Conservation (phyloP, 75 land plant genomes). For the Sequoia sempervirens region DNA sequence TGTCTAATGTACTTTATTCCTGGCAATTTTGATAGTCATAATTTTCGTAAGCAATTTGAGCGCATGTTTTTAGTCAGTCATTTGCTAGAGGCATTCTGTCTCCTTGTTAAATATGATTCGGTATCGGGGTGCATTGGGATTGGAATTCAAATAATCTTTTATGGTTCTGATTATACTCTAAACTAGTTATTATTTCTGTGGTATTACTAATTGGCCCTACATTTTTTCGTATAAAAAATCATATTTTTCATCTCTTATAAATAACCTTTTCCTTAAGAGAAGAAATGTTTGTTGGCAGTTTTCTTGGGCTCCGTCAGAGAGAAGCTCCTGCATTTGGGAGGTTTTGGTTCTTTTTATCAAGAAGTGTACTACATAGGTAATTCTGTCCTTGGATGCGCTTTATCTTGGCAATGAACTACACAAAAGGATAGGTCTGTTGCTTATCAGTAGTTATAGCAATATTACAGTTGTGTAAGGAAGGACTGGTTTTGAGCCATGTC, state of each 20-base stretch:
- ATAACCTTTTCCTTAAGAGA: background rate
- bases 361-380: background rate
- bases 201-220: background rate
- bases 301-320: background rate
- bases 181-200: background rate
- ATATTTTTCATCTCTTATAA: background rate
- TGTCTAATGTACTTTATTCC: background rate
- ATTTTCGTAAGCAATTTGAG: background rate
- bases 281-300: conserved; percentile 4
- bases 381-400: background rate
- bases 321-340: background rate
- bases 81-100: background rate
- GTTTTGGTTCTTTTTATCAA: background rate
- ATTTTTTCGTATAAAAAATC: background rate
- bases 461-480: background rate
- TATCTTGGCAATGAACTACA: conserved; percentile 1
- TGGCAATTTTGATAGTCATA: background rate
- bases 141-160: background rate
- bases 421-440: background rate
- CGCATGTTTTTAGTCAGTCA: background rate
- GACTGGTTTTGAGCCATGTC: background rate
- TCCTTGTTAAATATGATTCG: background rate
- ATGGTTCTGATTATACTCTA: background rate
- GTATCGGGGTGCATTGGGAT: background rate
- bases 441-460: background rate